These are phyloP conservation scores for Flaveria sonorensis DNA, from an alignment of 129 eudicot species.

Conservation along the genomic window DNA sequence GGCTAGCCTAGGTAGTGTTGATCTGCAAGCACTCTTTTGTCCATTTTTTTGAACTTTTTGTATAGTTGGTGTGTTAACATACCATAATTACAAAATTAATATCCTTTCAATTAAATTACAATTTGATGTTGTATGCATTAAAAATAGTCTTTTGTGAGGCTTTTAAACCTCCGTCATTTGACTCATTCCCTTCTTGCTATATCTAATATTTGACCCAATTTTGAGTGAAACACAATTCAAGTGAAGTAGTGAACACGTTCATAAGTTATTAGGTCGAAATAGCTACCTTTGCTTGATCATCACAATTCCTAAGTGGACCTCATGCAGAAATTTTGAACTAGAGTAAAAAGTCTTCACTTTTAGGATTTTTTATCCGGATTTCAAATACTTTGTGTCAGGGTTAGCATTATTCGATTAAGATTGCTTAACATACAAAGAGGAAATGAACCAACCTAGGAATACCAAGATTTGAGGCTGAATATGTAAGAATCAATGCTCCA, in stretches of 20 bases:
- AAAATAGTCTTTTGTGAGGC: not conserved
- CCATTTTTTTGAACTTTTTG: not conserved
- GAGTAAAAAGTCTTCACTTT: not conserved
- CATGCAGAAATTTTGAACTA: not conserved
- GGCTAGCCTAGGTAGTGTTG: not conserved
- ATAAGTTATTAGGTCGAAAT: not conserved
- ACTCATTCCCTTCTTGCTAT: too few species aligned
- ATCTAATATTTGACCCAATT: not conserved
- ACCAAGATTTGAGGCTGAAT: slow-evolving; percentile 70
- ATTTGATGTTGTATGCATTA: not conserved
- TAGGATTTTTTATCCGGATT: not conserved
- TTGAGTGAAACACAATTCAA: not conserved
- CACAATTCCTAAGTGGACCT: not conserved
- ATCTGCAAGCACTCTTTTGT: not conserved
- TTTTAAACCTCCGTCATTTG: too few species aligned
- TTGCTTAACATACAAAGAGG: slow-evolving; percentile 12
- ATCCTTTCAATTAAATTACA: not conserved
- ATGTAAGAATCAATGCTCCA: slow-evolving; percentile 76
- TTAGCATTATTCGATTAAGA: not conserved
- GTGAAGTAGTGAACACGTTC: not conserved
- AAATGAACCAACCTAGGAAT: slow-evolving; percentile 58
- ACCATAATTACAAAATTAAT: not conserved
- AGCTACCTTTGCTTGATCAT: slow-evolving; percentile 3
- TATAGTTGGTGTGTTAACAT: not conserved
- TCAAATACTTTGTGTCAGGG: not conserved